These are phyloP conservation scores for Pseudopithomyces chartarum DNA, from an alignment of 2,329 filamentous ascomycete genomes.

Conservation along the genomic window DNA sequence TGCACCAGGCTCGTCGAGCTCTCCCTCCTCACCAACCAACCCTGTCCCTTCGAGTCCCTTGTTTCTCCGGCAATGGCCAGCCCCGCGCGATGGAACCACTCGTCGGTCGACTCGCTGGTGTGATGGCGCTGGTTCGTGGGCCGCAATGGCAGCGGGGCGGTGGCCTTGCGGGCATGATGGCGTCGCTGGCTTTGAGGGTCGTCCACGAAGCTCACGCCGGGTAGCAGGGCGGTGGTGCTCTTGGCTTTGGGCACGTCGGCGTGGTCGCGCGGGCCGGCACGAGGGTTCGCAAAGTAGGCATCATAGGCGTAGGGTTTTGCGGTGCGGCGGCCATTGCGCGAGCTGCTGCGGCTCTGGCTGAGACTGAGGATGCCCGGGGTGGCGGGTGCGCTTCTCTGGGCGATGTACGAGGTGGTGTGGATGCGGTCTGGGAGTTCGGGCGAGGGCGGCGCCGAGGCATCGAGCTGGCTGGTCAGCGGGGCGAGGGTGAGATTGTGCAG, in stretches of 20 bases:
- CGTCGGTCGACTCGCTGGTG: conserved; percentile 46
- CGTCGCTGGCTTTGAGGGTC: conserved; percentile 11
- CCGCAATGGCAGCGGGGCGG: conserved; percentile 32
- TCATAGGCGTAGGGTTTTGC: conserved; percentile 34
- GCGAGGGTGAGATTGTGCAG: conserved; percentile 65
- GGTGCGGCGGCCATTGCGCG: conserved; percentile 43
- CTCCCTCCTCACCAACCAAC: conserved; percentile 62
- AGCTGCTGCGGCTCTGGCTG: conserved; percentile 43
- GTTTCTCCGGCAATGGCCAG: conserved; percentile 61
- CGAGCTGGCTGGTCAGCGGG: conserved; percentile 60
- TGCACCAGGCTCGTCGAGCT: conserved; percentile 60
- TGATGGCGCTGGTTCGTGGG: conserved; percentile 34
- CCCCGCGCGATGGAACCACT: conserved; percentile 65
- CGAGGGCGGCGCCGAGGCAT: conserved; percentile 45
- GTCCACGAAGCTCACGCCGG: conserved; percentile 34
- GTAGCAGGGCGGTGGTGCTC: conserved; percentile 49
- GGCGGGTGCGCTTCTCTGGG: conserved; percentile 53
- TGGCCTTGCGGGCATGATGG: conserved; percentile 39
- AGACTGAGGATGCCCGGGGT: conserved; percentile 55
- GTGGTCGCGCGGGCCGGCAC: conserved; percentile 26
- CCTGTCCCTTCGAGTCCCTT: conserved; percentile 66
- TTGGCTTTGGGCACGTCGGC: conserved; percentile 53
- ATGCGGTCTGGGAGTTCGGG: conserved; percentile 28
- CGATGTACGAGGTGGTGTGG: conserved; percentile 52
- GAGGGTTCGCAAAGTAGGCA: conserved; percentile 35